Evolutionary conservation across 1,284 basidiomycete species (phyloP).

Genomic region (Schizophyllum commune): DNA sequence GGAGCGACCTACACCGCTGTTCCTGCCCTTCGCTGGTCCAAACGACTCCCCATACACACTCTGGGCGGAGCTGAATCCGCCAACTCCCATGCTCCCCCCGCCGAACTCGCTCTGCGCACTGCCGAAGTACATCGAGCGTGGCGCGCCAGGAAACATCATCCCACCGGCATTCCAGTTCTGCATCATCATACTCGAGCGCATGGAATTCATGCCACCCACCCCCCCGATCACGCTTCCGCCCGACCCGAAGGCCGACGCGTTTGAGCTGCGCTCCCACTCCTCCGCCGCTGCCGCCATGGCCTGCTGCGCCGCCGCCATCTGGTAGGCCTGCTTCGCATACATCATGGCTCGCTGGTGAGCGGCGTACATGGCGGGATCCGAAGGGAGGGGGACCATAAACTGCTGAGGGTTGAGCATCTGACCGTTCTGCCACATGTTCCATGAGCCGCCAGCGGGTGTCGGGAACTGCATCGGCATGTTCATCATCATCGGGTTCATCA

Average conservation of each 20-base stretch:
- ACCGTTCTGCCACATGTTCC: slow-evolving; percentile 17
- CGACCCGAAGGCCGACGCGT: slow-evolving; percentile 35
- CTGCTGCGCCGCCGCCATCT: slow-evolving; percentile 78
- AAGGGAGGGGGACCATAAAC: slow-evolving; percentile 40
- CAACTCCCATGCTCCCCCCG: slow-evolving; percentile 29
- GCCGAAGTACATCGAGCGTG: slow-evolving; percentile 49
- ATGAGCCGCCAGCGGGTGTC: slow-evolving; percentile 12
- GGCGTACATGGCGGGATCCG: slow-evolving; percentile 50
- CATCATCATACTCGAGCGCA: slow-evolving; percentile 34
- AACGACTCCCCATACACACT: slow-evolving; percentile 64
- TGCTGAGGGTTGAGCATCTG: slow-evolving; percentile 34
- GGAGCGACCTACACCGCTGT: slow-evolving; percentile 17
- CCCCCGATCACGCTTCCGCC: slow-evolving; percentile 29
- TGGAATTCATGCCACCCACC: slow-evolving; percentile 32
- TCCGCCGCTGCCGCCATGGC: slow-evolving; percentile 77
- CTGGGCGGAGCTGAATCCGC: slow-evolving; percentile 50
- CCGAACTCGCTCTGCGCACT: slow-evolving; percentile 44
- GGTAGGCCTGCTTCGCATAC: slow-evolving; percentile 76
- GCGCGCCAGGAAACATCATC: slow-evolving; percentile 40
- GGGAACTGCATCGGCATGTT: slow-evolving; percentile 24
- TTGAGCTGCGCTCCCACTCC: slow-evolving; percentile 77
- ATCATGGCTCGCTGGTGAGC: slow-evolving; percentile 80
- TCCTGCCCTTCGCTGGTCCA: slow-evolving; percentile 29
- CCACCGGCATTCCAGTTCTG: slow-evolving; percentile 31
- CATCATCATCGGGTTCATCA: slow-evolving; percentile 13